Evolutionary conservation across 1,284 basidiomycete species (phyloP).

Genomic region (Spongiforma sp.): DNA sequence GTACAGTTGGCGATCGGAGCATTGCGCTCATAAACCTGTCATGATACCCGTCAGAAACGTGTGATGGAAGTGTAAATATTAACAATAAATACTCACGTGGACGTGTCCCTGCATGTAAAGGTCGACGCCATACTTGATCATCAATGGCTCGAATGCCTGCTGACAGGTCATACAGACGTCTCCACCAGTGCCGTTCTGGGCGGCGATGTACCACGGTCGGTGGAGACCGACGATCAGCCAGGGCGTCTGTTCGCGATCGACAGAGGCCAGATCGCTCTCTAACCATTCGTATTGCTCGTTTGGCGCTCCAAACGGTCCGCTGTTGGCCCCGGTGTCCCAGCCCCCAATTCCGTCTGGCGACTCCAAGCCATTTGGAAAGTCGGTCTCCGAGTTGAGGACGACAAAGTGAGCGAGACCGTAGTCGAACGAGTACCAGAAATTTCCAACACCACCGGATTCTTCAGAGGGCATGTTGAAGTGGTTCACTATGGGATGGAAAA

Average conservation of each 20-base stretch:
- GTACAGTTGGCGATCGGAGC: conserved; percentile 34
- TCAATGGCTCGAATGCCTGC: conserved; percentile 35
- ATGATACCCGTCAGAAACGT: too few relatives aligned
- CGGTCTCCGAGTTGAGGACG: conserved; percentile 28
- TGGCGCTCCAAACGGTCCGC: conserved; percentile 31
- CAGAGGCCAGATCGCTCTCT: conserved; percentile 30
- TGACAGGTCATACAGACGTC: conserved; percentile 27
- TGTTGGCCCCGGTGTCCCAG: conserved; percentile 19
- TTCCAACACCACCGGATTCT: conserved; percentile 31
- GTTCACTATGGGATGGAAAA: conserved; percentile 20
- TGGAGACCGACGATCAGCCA: conserved; percentile 36
- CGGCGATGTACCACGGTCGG: conserved; percentile 31
- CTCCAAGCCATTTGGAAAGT: conserved; percentile 29
- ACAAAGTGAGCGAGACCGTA: conserved; percentile 36
- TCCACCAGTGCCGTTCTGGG: conserved; percentile 15
- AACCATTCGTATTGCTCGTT: conserved; percentile 36
- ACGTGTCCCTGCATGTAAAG: conserved; percentile 37
- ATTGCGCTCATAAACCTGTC: conserved; percentile 34
- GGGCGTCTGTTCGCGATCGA: conserved; percentile 29
- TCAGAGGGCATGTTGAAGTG: conserved; percentile 36
- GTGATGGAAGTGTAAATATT: too few relatives aligned
- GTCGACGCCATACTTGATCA: conserved; percentile 37
- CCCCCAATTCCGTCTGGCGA: conserved; percentile 29
- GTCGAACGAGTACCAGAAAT: conserved; percentile 39
- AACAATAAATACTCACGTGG: conserved; percentile 23